Evolutionary conservation across 257 asterid species (phyloP), one percentile per base, ranked within the genome.

Genomic region (Avicennia marina): DNA sequence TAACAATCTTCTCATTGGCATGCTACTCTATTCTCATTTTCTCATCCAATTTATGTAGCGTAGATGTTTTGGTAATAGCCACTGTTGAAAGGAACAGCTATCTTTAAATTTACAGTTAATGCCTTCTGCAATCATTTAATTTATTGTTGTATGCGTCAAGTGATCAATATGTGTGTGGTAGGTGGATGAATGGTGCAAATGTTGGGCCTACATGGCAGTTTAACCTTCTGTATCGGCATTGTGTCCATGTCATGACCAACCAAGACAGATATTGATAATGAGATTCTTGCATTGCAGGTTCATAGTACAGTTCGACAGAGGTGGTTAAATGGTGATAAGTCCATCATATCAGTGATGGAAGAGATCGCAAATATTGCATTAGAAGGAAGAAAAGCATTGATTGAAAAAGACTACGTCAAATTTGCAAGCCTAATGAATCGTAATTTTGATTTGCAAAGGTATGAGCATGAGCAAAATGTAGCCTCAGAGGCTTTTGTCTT

Each of bases 401-500:
- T 80, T 29, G 87, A 72, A 51, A 93, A 86, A 72, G 87, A 93
- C 72, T 65, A 79, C 34, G 13, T 43, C 25, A 83, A 78, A 68
- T 68, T 91, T 38, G 93, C 87, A 50, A 56, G 38, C 63, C 95
- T 91, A 64, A 91, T 88, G 98, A 88, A 85, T 53, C 90, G 39
- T 48, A 91, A 91, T 77, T 88, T 91, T 70, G 97, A 88, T 56
- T 53, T 88, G 60, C 74, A 95, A 69, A 78, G 98, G 98, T 90
- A 69, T 65, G 19, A n/a, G n/a, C n/a, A n/a, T n/a, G n/a, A n/a
- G n/a, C n/a, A n/a, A n/a, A n/a, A n/a, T n/a, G n/a, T n/a, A n/a
- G n/a, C n/a, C n/a, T n/a, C n/a, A n/a, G n/a, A n/a, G n/a, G n/a
- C n/a, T n/a, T n/a, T n/a, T n/a, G n/a, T n/a, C n/a, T n/a, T n/a